Evolutionary conservation across 2,329 filamentous ascomycete species (phyloP).

Genomic region (Chrysoporthe cubensis): DNA sequence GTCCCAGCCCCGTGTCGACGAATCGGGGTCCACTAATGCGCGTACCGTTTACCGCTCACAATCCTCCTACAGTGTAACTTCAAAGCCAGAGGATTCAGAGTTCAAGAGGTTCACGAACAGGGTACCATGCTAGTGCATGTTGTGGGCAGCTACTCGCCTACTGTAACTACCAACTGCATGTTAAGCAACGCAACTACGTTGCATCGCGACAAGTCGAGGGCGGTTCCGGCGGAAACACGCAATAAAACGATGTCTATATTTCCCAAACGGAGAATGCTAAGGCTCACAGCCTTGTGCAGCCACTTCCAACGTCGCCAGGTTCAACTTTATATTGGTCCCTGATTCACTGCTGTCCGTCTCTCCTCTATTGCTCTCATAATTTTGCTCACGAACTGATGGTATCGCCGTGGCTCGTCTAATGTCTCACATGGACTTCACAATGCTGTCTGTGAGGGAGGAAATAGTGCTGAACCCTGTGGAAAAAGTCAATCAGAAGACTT

Average conservation of each 20-base stretch:
- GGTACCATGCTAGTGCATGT: too few relatives aligned
- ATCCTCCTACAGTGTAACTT: background rate
- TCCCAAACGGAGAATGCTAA: background rate
- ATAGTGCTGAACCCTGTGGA: constrained; percentile 2
- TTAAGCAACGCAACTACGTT: background rate
- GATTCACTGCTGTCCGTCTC: background rate
- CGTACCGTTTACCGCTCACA: background rate
- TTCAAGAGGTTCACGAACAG: too few relatives aligned
- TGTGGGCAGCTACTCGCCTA: background rate
- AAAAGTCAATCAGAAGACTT: constrained; percentile 4
- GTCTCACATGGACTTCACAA: background rate
- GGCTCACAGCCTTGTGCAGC: background rate
- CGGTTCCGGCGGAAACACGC: background rate
- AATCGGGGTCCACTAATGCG: background rate
- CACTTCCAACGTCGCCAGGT: background rate
- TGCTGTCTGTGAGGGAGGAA: background rate
- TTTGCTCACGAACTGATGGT: background rate
- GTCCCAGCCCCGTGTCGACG: background rate
- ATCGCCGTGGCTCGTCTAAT: background rate
- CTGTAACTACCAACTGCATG: background rate
- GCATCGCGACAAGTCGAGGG: background rate
- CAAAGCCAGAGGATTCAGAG: background rate
- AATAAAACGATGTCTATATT: background rate
- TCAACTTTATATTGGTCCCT: background rate
- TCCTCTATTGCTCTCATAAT: background rate